Evolutionary conservation across 1,139 yeast species (phyloP).

Genomic region (Trichomonascaceae sp.): DNA sequence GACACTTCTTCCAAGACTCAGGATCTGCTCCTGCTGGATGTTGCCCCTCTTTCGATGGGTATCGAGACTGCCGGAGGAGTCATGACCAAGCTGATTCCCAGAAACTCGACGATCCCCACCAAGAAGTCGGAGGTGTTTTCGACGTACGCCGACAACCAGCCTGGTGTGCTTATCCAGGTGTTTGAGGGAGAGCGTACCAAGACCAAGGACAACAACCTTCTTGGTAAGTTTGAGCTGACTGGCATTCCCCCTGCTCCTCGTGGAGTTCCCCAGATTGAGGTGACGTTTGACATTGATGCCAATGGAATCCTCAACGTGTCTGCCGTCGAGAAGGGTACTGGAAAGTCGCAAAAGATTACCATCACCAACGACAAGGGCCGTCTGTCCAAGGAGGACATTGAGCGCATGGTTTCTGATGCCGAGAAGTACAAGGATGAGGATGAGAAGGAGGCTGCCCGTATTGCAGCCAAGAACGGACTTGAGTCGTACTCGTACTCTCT

Average conservation of each 20-base stretch:
- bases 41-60: constrained; percentile 80
- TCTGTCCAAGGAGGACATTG: constrained; percentile 86
- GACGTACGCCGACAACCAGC: constrained; percentile 87
- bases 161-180: constrained; percentile 86
- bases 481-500: constrained; percentile 87
- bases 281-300: constrained; percentile 83
- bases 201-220: constrained; percentile 86
- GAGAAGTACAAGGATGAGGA: constrained; percentile 78
- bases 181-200: constrained; percentile 91
- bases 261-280: constrained; percentile 93
- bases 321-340: constrained; percentile 85
- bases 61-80: constrained; percentile 95
- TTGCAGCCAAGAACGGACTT: constrained; percentile 72
- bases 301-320: constrained; percentile 90
- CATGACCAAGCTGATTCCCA: constrained; percentile 80
- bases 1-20: constrained; percentile 72
- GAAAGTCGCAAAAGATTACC: constrained; percentile 69
- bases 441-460: constrained; percentile 69
- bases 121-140: constrained; percentile 87
- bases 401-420: constrained; percentile 89
- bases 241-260: constrained; percentile 95
- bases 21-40: constrained; percentile 75
- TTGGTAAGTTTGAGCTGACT: constrained; percentile 83
- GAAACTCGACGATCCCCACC: constrained; percentile 89
- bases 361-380: constrained; percentile 93